Conservation (phyloP, 306 rosid genomes). For the Prunus mume region DNA sequence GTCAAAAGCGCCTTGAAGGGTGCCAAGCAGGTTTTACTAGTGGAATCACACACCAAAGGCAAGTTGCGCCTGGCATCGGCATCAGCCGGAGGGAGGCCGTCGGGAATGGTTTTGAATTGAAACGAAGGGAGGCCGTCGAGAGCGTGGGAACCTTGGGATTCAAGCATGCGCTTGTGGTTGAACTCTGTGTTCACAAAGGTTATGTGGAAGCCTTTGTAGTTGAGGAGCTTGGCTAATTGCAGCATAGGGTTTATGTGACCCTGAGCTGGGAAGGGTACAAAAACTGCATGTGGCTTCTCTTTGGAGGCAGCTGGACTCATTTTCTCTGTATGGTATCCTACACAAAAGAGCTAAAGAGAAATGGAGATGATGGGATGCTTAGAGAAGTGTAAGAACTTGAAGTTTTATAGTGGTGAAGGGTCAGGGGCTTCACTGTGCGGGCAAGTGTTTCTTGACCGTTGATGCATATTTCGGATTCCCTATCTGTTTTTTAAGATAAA, state of each 20-base stretch:
- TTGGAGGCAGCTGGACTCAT: neutral
- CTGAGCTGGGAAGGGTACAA: slow-evolving; percentile 36
- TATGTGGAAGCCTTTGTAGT: slow-evolving; percentile 33
- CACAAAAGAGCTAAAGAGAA: neutral
- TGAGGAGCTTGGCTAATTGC: slow-evolving; percentile 34
- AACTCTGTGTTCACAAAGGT: slow-evolving; percentile 41
- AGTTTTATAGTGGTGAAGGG: neutral
- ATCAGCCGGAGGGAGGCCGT: slow-evolving; percentile 30
- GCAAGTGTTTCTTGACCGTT: too few relatives aligned
- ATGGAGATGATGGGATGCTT: too few relatives aligned
- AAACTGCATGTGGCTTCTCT: slow-evolving; percentile 25
- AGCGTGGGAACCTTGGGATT: slow-evolving; percentile 23
- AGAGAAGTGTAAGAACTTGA: too few relatives aligned
- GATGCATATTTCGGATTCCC: too few relatives aligned
- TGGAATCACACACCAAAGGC: slow-evolving; percentile 18
- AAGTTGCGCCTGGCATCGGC: slow-evolving; percentile 25
- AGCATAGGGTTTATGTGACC: slow-evolving; percentile 40
- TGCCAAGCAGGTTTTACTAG: slow-evolving; percentile 1
- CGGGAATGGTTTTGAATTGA: slow-evolving; percentile 29
- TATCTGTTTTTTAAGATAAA: too few relatives aligned
- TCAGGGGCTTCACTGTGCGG: too few relatives aligned
- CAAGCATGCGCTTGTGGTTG: slow-evolving; percentile 36
- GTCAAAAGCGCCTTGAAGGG: slow-evolving; percentile 28
- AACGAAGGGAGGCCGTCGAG: slow-evolving; percentile 34
- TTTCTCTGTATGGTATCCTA: neutral